phyloP scores from a whole-genome alignment of 805 yeast species.

The Candida vartiovaarae region DNA sequence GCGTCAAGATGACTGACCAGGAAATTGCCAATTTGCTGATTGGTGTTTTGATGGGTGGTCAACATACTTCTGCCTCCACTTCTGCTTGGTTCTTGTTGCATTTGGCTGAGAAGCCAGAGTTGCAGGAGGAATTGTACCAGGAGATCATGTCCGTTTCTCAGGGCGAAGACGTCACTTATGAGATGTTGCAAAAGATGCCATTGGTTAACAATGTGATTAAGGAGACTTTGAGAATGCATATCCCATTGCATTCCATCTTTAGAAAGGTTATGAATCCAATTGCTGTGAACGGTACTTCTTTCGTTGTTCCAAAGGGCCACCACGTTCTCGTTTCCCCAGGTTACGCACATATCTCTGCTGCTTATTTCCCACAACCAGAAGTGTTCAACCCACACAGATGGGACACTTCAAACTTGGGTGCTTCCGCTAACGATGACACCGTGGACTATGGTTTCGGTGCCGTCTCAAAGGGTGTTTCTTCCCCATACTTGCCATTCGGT shows the following conservation, averaged over 20 bases:
- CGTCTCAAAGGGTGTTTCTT: constrained; percentile 89
- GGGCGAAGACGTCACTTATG: constrained; percentile 66
- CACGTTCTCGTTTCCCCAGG: constrained; percentile 93
- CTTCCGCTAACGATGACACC: constrained; percentile 36
- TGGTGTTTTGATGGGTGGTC: constrained; percentile 98
- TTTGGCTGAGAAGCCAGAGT: constrained; percentile 77
- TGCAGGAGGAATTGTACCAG: constrained; percentile 72
- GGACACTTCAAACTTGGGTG: constrained; percentile 34
- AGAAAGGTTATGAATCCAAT: constrained; percentile 79
- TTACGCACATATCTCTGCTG: constrained; percentile 68
- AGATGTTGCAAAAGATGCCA: constrained; percentile 75
- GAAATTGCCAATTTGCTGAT: constrained; percentile 90
- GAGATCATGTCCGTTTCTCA: constrained; percentile 65
- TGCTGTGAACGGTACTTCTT: constrained; percentile 70
- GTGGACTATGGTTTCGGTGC: constrained; percentile 97
- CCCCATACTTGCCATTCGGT: constrained; percentile 96
- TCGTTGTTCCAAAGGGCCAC: constrained; percentile 84
- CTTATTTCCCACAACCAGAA: constrained; percentile 71
- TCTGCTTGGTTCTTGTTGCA: constrained; percentile 93
- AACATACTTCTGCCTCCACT: constrained; percentile 95
- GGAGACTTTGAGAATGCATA: constrained; percentile 92
- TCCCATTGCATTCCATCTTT: constrained; percentile 94
- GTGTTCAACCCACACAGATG: constrained; percentile 85
- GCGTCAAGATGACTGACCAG: constrained; percentile 87
- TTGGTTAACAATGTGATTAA: constrained; percentile 76